These are phyloP conservation scores for barley (Hordeum vulgare) DNA, from an alignment of 176 grass and related monocot species.

Conservation along the genomic window DNA sequence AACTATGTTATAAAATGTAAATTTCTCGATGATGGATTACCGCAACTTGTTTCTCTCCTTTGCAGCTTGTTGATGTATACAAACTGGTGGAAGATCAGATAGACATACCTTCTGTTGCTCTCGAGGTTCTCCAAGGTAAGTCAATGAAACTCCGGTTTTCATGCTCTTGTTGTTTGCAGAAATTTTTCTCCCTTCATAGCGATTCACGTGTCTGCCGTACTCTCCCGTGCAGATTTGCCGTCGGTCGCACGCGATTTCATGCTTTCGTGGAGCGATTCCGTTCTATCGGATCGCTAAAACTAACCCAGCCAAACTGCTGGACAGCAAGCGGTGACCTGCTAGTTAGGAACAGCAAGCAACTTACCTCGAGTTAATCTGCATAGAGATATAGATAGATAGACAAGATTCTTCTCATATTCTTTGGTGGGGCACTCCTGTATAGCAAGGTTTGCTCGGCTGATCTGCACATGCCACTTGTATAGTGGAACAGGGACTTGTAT, in stretches of 20 bases:
- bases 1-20: background rate
- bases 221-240: conserved; percentile 63
- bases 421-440: conserved; percentile 8
- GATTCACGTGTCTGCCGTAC: background rate
- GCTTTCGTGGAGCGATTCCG: conserved; percentile 82
- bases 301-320: conserved; percentile 8
- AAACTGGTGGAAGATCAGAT: conserved; percentile 88
- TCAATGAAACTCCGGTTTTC: background rate
- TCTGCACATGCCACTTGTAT: conserved; percentile 7
- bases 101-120: conserved; percentile 80
- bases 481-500: conserved; percentile 19
- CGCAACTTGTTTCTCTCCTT: background rate
- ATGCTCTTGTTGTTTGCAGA: background rate
- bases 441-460: background rate
- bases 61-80: conserved; percentile 90
- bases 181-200: background rate
- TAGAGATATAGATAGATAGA: conserved; percentile 13
- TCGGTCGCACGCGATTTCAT: conserved; percentile 72
- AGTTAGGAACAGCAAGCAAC: background rate
- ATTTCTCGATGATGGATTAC: background rate
- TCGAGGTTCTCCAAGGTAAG: conserved; percentile 81
- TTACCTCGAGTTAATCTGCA: conserved; percentile 3
- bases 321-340: background rate
- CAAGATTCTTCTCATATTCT: background rate
- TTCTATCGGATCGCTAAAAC: conserved; percentile 75